A percentile compares a stretch with the other conserved stretches of the same genome.
phyloP scores from a whole-genome alignment of 2,329 filamentous ascomycete genomes.

The Penicillium freii region DNA sequence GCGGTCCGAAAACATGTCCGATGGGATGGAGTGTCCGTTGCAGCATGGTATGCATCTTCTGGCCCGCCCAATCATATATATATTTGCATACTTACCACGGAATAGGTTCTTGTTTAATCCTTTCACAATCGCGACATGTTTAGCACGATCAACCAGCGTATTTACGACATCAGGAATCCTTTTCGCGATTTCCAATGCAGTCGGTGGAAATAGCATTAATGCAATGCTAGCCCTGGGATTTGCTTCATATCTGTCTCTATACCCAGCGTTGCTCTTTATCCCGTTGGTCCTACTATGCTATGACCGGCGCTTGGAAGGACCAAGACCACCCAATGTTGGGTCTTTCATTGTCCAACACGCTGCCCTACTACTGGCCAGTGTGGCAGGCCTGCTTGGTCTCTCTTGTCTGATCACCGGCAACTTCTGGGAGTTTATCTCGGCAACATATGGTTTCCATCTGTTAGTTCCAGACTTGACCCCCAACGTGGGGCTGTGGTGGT shows the following conservation, averaged over 20 bases:
- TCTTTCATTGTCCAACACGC: conserved; percentile 58
- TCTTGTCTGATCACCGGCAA: conserved; percentile 71
- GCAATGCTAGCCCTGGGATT: conserved; percentile 82
- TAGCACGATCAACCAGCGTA: conserved; percentile 82
- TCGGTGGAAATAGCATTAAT: conserved; percentile 68
- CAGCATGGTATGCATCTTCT: conserved; percentile 63
- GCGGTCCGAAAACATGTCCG: conserved; percentile 72
- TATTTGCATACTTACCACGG: conserved; percentile 9
- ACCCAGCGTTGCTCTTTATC: conserved; percentile 81
- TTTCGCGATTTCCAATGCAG: conserved; percentile 76
- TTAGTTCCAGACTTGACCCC: conserved; percentile 89
- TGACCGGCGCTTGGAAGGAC: conserved; percentile 55
- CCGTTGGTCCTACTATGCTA: conserved; percentile 79
- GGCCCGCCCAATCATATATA: background rate
- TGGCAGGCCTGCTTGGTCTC: conserved; percentile 64
- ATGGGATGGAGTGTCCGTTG: conserved; percentile 73
- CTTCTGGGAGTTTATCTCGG: conserved; percentile 83
- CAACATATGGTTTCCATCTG: conserved; percentile 91
- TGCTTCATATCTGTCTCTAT: conserved; percentile 88
- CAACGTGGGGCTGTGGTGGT: conserved; percentile 98
- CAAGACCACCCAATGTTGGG: conserved; percentile 29
- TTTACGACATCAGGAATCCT: conserved; percentile 89
- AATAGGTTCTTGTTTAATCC: conserved; percentile 90
- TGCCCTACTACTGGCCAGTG: conserved; percentile 52
- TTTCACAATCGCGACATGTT: conserved; percentile 85